A percentile compares a stretch with the other conserved stretches of the same genome.
phyloP scores from a whole-genome alignment of 257 asterid species.

The Rubia yunnanensis region DNA sequence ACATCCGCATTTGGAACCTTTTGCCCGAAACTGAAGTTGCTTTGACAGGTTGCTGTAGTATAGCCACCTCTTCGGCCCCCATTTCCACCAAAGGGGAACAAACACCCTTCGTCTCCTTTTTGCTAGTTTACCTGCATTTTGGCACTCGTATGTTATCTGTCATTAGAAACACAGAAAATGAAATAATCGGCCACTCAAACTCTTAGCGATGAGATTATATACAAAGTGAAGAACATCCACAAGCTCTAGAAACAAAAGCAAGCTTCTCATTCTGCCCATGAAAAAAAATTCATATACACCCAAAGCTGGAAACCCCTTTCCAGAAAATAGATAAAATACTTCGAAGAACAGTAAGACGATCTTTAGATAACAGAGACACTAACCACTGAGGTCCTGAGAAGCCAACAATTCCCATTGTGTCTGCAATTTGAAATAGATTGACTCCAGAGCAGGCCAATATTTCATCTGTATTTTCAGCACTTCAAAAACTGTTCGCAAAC shows the following conservation, averaged over 20 bases:
- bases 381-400: constrained; percentile 56
- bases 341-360: background rate
- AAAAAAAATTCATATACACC: background rate
- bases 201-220: background rate
- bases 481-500: constrained; percentile 59
- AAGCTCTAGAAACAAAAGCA: background rate
- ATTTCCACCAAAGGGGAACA: constrained; percentile 70
- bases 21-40: constrained; percentile 27
- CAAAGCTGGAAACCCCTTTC: background rate
- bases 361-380: constrained; percentile 21
- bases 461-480: constrained; percentile 65
- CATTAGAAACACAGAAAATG: background rate
- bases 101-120: constrained; percentile 34
- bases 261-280: background rate
- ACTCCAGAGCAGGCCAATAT: constrained; percentile 64
- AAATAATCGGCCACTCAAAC: background rate
- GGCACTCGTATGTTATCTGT: constrained; percentile 10
- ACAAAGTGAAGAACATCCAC: background rate
- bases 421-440: constrained; percentile 37
- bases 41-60: constrained; percentile 40
- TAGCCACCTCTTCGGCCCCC: constrained; percentile 51
- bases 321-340: background rate
- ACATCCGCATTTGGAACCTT: constrained; percentile 19
- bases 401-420: constrained; percentile 46
- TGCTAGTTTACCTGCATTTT: constrained; percentile 39